Conservation (phyloP, 225 moss, liverwort and hornwort species). For the Straminergon stramineum region DNA sequence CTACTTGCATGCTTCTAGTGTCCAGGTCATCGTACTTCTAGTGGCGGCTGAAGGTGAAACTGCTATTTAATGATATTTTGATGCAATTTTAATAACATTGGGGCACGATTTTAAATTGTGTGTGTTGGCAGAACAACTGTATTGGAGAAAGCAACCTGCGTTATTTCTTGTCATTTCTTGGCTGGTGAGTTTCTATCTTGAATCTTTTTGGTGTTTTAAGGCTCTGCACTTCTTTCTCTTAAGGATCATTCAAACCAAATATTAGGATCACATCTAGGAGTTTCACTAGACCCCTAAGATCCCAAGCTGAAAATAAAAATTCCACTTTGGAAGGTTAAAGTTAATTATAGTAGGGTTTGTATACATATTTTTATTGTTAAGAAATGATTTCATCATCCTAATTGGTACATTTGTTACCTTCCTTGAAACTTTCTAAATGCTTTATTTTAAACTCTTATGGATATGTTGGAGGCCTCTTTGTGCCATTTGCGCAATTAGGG, state of each 20-base stretch:
- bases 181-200: conserved; percentile 45
- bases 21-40: background rate
- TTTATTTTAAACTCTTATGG: background rate
- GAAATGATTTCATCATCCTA: background rate
- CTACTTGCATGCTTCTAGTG: background rate
- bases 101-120: background rate
- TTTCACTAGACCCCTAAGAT: background rate
- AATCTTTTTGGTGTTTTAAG: background rate
- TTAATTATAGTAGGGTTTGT: background rate
- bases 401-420: background rate
- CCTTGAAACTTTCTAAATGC: background rate
- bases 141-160: conserved; percentile 92
- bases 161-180: conserved; percentile 84
- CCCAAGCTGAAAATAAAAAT: background rate
- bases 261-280: background rate
- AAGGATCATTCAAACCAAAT: background rate
- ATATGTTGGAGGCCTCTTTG: background rate
- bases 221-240: background rate
- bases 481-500: background rate
- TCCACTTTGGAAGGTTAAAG: background rate
- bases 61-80: background rate
- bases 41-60: background rate
- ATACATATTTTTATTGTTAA: background rate
- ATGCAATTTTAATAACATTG: background rate
- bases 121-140: conserved; percentile 74